These are phyloP conservation scores for Daldinia grandis DNA, from an alignment of 495 filamentous ascomycete genomes.

Conservation along the genomic window DNA sequence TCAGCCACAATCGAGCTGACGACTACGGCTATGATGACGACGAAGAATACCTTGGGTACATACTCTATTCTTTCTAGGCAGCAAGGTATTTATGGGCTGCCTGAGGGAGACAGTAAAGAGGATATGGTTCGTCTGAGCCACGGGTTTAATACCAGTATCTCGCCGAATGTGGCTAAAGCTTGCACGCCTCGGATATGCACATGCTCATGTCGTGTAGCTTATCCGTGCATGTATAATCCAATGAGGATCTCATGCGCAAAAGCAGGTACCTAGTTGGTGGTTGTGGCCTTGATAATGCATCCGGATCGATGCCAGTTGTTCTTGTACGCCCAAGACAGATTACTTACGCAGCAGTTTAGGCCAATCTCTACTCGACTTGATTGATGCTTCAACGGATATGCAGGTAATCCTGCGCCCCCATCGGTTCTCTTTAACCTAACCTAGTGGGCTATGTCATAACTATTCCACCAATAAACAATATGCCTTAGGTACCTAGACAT, in stretches of 20 bases:
- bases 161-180: neutral
- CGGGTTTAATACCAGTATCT: neutral
- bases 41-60: neutral
- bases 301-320: slow-evolving; percentile 18
- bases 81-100: slow-evolving; percentile 3
- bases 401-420: slow-evolving; percentile 10
- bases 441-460: neutral
- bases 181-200: neutral
- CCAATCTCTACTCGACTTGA: slow-evolving; percentile 13
- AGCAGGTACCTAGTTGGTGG: slow-evolving; percentile 13
- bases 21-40: slow-evolving; percentile 20
- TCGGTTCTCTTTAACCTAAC: neutral
- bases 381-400: slow-evolving; percentile 23
- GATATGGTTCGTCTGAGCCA: neutral
- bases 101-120: neutral
- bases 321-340: slow-evolving; percentile 13
- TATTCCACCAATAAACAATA: neutral
- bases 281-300: slow-evolving; percentile 8
- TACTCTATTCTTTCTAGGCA: slow-evolving; percentile 6
- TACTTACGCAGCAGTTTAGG: slow-evolving; percentile 5
- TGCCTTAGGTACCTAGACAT: no score
- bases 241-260: neutral
- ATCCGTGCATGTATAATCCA: neutral
- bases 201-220: neutral
- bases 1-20: slow-evolving; percentile 40